Base-by-base conservation (phyloP, 345 rosid species). In the Bruguiera parviflora region DNA sequence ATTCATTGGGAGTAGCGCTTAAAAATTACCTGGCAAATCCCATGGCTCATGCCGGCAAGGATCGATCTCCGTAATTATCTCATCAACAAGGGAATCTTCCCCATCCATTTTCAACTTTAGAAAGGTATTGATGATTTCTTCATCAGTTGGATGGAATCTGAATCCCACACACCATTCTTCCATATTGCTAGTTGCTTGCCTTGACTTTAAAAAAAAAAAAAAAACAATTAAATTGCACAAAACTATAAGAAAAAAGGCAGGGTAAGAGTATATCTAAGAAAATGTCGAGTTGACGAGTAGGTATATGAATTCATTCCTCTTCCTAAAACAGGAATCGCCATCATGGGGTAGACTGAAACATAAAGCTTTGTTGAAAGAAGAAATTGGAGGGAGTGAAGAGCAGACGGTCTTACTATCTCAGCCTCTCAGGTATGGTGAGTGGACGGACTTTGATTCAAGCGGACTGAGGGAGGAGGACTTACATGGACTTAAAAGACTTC, bases 101-200 rank as follows among this genome's bases (percentile, higher is more conserved):
- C 81, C 81, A 2, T 43, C 18, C 71, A 70, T 59, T 71, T 77
- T 80, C n/a, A 0, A 8, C 18, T 18, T 24, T 46, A 76, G 64
- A 22, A 63, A 75, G 61, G 71, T 8, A 57, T 33, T 0, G 68
- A 80, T 60, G 62, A 80, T 47, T 64, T 77, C 76, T 37, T 71
- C 65, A 15, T 71, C 84, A 1, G 51, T 60, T 47, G 81, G 84
- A 62, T 57, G 71, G 68, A 80, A 80, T 58, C 78, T 70, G 70
- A 8, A 61, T 15, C 80, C 83, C 13, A 74, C 69, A 2, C 5
- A 31, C n/a, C 2, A 0, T 3, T 55, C 5, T 0, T 56, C 59
- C 59, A 56, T 53, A 0, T 24, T 27, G 28, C 29, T 24, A 56
- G 28, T 8, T 3, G 58, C 58, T 22, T 29, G 46, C 46, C 46